Base-by-base conservation (phyloP, 768 basidiomycete genomes). In the Coprinopsis sp. region DNA sequence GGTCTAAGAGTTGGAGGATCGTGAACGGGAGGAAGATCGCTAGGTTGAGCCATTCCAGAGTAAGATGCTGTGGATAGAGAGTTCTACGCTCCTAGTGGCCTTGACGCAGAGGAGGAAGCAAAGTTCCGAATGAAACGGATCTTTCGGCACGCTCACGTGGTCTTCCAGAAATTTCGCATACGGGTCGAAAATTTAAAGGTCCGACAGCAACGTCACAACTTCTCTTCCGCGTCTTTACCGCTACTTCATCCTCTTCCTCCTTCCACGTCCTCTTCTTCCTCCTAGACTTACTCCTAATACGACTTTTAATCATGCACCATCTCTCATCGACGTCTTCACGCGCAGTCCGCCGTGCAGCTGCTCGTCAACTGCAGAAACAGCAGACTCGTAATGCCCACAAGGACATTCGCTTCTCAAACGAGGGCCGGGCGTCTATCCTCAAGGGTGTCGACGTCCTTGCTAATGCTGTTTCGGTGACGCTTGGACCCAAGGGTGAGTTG, bases 391-490 rank as follows among this genome's bases (percentile, higher is more conserved):
- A 85, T 50, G 87, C 82, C 14, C 90, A 94, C 79, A 96, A 96
- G 79, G 93, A 96, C 66, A 89, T 98, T 66, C 86, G 87, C 71
- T 97, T 98, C 71, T 88, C 87, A 62, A 94, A 97, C 66, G 91
- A 92, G 55, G 93, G 93, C 55, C 81, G 94, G 53, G 91, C 92
- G 24, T 81, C 82, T 68, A 95, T 96, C 70, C 78, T 97, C 56
- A 87, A 86, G 66, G 95, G 95, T 67, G 93, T 99, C 53, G 94
- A 98, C 70, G 76, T 95, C 59, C 84, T 99, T 55, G 94, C 95
- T 50, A 92, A 97, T 65, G 94, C 95, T 49, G 95, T 98, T 63
- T 85, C 84, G 54, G 92, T 96, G 39, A 99, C 95, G 33, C 81
- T 98, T 21, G 95, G 95, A 49, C 95, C 95, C 25, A 98, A 99